Conservation (phyloP, 495 filamentous ascomycete genomes). For the Bryoglossum gracile region DNA sequence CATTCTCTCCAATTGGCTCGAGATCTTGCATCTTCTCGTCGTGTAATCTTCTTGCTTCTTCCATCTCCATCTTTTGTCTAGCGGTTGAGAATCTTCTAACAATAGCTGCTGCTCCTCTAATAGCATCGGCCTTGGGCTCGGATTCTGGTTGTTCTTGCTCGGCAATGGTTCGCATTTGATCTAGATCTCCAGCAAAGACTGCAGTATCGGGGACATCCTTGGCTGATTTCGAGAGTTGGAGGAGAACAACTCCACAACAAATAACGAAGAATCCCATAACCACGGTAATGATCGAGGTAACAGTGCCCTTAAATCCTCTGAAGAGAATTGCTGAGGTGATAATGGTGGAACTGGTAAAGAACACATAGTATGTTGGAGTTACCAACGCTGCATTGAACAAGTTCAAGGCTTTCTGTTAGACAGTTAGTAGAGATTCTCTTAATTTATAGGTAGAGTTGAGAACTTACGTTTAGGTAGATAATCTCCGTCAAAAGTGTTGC, state of each 20-base stretch:
- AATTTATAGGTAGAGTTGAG: background rate
- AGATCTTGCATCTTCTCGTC: slow-evolving; percentile 72
- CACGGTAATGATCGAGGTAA: slow-evolving; percentile 74
- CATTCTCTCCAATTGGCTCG: slow-evolving; percentile 66
- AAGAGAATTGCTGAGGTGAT: slow-evolving; percentile 90
- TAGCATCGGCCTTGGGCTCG: slow-evolving; percentile 93
- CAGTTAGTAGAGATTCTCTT: slow-evolving; percentile 24
- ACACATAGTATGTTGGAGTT: slow-evolving; percentile 97
- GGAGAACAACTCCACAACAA: slow-evolving; percentile 88
- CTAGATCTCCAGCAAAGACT: slow-evolving; percentile 86
- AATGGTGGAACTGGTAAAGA: slow-evolving; percentile 93
- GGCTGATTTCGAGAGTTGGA: slow-evolving; percentile 95
- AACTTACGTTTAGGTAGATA: slow-evolving; percentile 85
- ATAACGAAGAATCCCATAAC: slow-evolving; percentile 93
- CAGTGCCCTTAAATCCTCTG: slow-evolving; percentile 85
- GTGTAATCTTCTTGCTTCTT: slow-evolving; percentile 71
- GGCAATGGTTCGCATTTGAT: slow-evolving; percentile 90
- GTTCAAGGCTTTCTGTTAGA: slow-evolving; percentile 88
- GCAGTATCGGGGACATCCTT: slow-evolving; percentile 95
- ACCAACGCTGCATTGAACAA: slow-evolving; percentile 95
- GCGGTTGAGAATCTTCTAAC: slow-evolving; percentile 73
- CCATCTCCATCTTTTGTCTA: slow-evolving; percentile 68
- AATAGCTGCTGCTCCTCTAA: slow-evolving; percentile 86
- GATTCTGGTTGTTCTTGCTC: slow-evolving; percentile 91
- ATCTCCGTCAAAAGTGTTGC: slow-evolving; percentile 86